A percentile compares a stretch with the other conserved stretches of the same genome.
Conservation (phyloP, 1,284 basidiomycete species). For the Hemileia vastatrix region DNA sequence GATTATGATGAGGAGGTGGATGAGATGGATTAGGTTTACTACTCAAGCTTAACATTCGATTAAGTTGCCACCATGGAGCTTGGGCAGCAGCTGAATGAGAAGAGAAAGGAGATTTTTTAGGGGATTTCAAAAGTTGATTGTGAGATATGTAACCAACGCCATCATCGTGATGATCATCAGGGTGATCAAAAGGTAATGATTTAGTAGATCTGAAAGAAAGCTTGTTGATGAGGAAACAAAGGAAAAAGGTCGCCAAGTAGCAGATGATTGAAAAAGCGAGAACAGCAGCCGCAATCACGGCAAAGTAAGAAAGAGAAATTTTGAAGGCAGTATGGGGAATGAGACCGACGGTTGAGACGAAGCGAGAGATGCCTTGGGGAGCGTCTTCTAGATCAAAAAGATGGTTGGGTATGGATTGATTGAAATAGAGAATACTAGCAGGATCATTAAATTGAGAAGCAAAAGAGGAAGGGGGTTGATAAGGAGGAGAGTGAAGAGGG, state of each 20-base stretch:
- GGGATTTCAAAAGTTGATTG: no score
- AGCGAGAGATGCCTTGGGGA: constrained; percentile 6
- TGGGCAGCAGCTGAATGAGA: not conserved
- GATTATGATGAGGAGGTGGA: not conserved
- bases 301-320: constrained; percentile 5
- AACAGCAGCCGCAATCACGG: not conserved
- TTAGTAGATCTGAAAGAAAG: not conserved
- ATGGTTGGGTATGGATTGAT: constrained; percentile 12
- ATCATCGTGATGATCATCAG: not conserved
- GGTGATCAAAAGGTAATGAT: not conserved
- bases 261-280: not conserved
- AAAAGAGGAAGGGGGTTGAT: constrained; percentile 10
- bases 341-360: constrained; percentile 3
- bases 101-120: no score
- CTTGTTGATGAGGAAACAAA: not conserved
- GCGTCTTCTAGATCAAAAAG: constrained; percentile 8
- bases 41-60: not conserved
- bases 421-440: constrained; percentile 8
- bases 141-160: not conserved
- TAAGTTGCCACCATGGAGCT: not conserved
- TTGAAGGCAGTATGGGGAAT: not conserved
- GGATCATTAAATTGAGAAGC: constrained; percentile 1
- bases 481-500: not conserved
- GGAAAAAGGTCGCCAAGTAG: constrained; percentile 2
- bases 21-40: not conserved